phyloP scores from a whole-genome alignment of 2,329 filamentous ascomycete genomes.

The Cercospora citrullina region DNA sequence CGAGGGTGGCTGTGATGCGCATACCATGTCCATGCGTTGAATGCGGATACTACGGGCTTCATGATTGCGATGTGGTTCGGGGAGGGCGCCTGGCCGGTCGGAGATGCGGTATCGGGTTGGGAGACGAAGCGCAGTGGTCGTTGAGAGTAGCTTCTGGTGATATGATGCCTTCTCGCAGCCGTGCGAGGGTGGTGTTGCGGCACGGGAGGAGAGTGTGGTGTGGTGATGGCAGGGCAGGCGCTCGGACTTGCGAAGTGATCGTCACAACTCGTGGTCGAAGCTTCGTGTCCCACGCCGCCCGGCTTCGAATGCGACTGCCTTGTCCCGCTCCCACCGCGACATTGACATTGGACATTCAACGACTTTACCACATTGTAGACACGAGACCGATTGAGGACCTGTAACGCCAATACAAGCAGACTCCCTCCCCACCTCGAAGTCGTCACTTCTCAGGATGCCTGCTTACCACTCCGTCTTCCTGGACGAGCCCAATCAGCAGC shows the following conservation, averaged over 20 bases:
- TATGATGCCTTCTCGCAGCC: not conserved
- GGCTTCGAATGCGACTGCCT: constrained; percentile 14
- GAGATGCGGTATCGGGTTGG: not conserved
- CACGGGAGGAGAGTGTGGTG: not conserved
- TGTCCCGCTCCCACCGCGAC: not conserved
- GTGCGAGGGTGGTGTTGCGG: constrained; percentile 3
- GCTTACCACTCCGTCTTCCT: constrained; percentile 98
- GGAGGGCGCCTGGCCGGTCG: constrained; percentile 12
- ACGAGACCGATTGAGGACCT: not conserved
- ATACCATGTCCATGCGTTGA: constrained; percentile 95
- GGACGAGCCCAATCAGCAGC: constrained; percentile 69
- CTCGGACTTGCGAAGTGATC: constrained; percentile 8
- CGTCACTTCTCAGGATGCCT: constrained; percentile 31
- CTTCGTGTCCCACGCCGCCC: constrained; percentile 1
- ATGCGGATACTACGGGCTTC: constrained; percentile 90
- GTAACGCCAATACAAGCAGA: not conserved
- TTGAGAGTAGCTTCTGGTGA: not conserved
- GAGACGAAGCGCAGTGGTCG: not conserved
- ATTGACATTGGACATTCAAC: constrained; percentile 2
- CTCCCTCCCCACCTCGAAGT: not conserved
- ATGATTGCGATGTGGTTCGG: constrained; percentile 55
- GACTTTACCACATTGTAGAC: not conserved
- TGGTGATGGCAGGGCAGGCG: constrained; percentile 3
- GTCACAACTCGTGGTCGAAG: constrained; percentile 7
- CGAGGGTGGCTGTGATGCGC: constrained; percentile 35